Evolutionary conservation across 257 asterid genomes (phyloP), one percentile per base, ranked within the genome.

Genomic region (Petrea volubilis): DNA sequence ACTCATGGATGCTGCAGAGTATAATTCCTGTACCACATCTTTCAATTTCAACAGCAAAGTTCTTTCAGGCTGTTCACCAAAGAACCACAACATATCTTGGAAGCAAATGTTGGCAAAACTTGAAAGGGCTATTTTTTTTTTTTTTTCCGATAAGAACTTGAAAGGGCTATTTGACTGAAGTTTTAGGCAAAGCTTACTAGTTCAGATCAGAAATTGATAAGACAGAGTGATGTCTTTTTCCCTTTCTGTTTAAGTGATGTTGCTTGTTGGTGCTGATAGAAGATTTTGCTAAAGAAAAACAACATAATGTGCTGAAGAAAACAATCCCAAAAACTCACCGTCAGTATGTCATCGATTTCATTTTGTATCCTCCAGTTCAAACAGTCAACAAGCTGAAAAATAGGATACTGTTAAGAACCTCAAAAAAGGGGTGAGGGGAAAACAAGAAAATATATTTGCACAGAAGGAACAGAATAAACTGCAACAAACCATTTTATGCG

Each of bases 281-380:
- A 18, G 24, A 14, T 17, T 4, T 20, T 41, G 23, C 9, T n/a
- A 31, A 46, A 41, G 25, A 25, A 23, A 20, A 46, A 55, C 47
- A 41, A 0, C 29, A 44, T 47, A 43, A 27, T 3, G 57, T 6
- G 1, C 17, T 29, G 6, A 36, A 0, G 34, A 70, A 55, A 70
- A 68, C 18, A 56, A 33, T 41, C 59, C 53, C 34, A 62, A 70
- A 58, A 65, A 78, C 94, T 81, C 75, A 93, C 98, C 78, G 87
- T 70, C 68, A 93, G 77, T 77, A 89, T 88, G 76, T 66, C 78
- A 71, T 93, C 98, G 15, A 93, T 93, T 68, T 84, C 95, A 67
- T 82, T 93, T 73, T 88, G 86, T 64, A 86, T 81, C 87, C 98
- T 87, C 98, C 98, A 93, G 81, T 79, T 83, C 61, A 93, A 80